Conservation (phyloP, 306 rosid genomes). For the Rosa rugosa region DNA sequence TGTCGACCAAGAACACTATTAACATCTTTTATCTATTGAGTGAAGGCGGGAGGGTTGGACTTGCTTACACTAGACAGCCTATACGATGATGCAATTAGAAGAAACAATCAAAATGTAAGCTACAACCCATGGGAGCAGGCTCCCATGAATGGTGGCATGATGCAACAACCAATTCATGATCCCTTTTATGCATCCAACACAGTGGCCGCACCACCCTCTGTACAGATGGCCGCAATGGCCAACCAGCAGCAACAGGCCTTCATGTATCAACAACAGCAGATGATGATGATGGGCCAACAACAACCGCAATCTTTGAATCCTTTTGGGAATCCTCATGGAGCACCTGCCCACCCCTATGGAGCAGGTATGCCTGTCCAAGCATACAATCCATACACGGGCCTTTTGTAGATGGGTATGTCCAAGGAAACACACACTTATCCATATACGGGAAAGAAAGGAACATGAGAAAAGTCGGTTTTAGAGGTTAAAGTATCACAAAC, state of each 20-base stretch:
- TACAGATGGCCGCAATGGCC: slow-evolving; percentile 90
- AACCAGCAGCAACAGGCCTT: slow-evolving; percentile 92
- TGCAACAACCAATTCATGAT: slow-evolving; percentile 73
- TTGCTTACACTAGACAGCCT: slow-evolving; percentile 92
- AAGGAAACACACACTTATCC: slow-evolving; percentile 22
- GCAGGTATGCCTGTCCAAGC: slow-evolving; percentile 92
- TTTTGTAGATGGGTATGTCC: slow-evolving; percentile 47
- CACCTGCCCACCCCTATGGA: slow-evolving; percentile 63
- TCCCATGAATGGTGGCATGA: slow-evolving; percentile 49
- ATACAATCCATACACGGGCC: slow-evolving; percentile 81
- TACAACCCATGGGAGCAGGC: slow-evolving; percentile 95
- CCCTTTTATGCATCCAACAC: slow-evolving; percentile 71
- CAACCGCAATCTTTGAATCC: slow-evolving; percentile 64
- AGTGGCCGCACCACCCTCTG: slow-evolving; percentile 77
- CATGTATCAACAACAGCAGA: slow-evolving; percentile 77
- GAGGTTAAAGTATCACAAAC: slow-evolving; percentile 28
- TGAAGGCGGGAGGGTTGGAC: slow-evolving; percentile 96
- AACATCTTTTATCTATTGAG: slow-evolving; percentile 10
- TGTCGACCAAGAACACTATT: neutral
- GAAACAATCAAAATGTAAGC: slow-evolving; percentile 84
- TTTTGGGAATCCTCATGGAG: slow-evolving; percentile 80
- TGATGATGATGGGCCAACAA: slow-evolving; percentile 78
- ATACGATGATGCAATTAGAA: slow-evolving; percentile 88
- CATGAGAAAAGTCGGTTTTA: slow-evolving; percentile 22
- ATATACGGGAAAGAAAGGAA: slow-evolving; percentile 28